Evolutionary conservation across 768 basidiomycete genomes (phyloP).

Genomic region (Vararia minispora): DNA sequence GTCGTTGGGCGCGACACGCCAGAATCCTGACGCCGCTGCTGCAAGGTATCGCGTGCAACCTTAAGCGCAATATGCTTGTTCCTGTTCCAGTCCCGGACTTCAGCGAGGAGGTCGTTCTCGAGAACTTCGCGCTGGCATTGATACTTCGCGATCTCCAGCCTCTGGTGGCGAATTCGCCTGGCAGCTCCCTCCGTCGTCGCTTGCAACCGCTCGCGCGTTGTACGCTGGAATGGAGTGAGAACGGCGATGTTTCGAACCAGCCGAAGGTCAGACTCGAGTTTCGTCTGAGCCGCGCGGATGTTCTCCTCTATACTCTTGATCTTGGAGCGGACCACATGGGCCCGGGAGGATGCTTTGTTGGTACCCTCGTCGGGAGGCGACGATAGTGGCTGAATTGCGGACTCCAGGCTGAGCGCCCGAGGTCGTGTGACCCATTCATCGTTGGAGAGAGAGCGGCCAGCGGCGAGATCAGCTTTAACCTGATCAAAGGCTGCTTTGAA

Average conservation of each 20-base stretch:
- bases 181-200: slow-evolving; percentile 49
- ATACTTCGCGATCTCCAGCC: slow-evolving; percentile 64
- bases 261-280: slow-evolving; percentile 60
- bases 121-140: slow-evolving; percentile 72
- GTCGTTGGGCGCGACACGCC: slow-evolving; percentile 10
- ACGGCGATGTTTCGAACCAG: slow-evolving; percentile 73
- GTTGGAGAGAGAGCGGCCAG: slow-evolving; percentile 28
- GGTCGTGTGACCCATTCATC: slow-evolving; percentile 21
- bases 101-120: slow-evolving; percentile 60
- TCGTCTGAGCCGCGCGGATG: slow-evolving; percentile 39
- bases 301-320: slow-evolving; percentile 53
- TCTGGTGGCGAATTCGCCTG: slow-evolving; percentile 50
- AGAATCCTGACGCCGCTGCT: slow-evolving; percentile 28
- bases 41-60: slow-evolving; percentile 58
- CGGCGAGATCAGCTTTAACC: slow-evolving; percentile 76
- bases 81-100: slow-evolving; percentile 52
- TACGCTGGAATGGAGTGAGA: slow-evolving; percentile 78
- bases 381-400: slow-evolving; percentile 12
- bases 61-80: slow-evolving; percentile 63
- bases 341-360: slow-evolving; percentile 34
- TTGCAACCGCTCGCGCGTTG: slow-evolving; percentile 70
- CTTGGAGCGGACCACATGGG: slow-evolving; percentile 46
- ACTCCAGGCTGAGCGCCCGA: slow-evolving; percentile 24
- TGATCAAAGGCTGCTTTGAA: slow-evolving; percentile 78
- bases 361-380: slow-evolving; percentile 8